A percentile compares a stretch with the other conserved stretches of the same genome.
Evolutionary conservation across 768 basidiomycete species (phyloP).

Genomic region (Paxillus involutus): DNA sequence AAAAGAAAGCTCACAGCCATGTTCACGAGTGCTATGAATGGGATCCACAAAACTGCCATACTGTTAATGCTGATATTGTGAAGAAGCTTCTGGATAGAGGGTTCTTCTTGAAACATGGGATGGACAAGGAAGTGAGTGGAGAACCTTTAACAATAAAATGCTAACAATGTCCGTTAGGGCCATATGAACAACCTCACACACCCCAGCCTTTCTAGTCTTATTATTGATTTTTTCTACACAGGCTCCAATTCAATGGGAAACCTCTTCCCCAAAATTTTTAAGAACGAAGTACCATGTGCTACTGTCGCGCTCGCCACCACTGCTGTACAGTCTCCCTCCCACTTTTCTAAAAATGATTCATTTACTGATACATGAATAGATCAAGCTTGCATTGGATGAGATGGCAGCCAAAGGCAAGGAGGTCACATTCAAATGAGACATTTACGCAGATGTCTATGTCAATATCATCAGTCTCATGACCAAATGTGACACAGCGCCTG

Average conservation of each 20-base stretch:
- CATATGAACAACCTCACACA: no score
- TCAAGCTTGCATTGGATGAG: slow-evolving; percentile 1
- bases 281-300: neutral
- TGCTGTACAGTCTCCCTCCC: neutral
- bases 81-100: neutral
- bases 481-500: slow-evolving; percentile 2
- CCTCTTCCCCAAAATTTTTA: neutral
- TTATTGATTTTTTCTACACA: no score
- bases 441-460: neutral
- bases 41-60: slow-evolving; percentile 1
- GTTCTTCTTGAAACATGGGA: no score
- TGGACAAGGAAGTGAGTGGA: no score
- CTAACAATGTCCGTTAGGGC: no score
- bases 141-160: no score
- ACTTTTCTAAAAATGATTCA: neutral
- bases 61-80: neutral
- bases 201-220: no score
- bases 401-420: slow-evolving; percentile 1
- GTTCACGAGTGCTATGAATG: neutral
- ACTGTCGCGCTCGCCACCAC: neutral
- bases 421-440: slow-evolving; percentile 2
- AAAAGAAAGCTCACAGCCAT: neutral
- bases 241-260: no score
- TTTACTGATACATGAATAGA: neutral
- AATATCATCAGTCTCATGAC: neutral